Conservation (phyloP, 257 asterid genomes). For the Solanum peruvianum region DNA sequence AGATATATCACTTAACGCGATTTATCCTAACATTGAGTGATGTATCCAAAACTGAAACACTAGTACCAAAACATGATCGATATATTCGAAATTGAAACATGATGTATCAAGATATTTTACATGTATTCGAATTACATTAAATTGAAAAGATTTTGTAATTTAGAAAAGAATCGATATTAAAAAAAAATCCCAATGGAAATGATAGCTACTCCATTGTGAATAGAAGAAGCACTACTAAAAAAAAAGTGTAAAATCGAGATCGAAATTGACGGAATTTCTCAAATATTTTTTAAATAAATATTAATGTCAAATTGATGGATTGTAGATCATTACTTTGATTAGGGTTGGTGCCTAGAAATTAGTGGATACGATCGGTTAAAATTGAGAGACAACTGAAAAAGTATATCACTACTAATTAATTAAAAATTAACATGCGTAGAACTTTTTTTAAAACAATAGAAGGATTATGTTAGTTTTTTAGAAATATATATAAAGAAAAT, state of each 20-base stretch:
- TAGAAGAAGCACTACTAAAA: background rate
- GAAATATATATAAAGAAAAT: too few relatives aligned
- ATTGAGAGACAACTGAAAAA: background rate
- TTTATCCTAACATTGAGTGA: too few relatives aligned
- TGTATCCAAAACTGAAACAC: too few relatives aligned
- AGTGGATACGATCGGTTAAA: background rate
- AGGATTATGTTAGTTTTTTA: background rate
- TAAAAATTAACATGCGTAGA: background rate
- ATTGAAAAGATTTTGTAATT: too few relatives aligned
- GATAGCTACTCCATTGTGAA: background rate
- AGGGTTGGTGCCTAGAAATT: background rate
- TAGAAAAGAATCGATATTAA: too few relatives aligned
- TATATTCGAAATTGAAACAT: too few relatives aligned
- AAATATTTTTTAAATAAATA: too few relatives aligned
- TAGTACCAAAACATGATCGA: too few relatives aligned
- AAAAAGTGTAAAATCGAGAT: background rate
- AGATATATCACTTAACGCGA: too few relatives aligned
- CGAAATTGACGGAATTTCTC: background rate
- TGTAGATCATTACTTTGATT: background rate
- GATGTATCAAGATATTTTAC: too few relatives aligned
- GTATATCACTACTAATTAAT: too few relatives aligned
- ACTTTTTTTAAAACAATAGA: background rate
- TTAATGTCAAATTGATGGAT: background rate
- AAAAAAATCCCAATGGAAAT: background rate
- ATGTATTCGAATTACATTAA: too few relatives aligned